Conservation (phyloP, 768 basidiomycete genomes). For the Hypholoma sublateritium region DNA sequence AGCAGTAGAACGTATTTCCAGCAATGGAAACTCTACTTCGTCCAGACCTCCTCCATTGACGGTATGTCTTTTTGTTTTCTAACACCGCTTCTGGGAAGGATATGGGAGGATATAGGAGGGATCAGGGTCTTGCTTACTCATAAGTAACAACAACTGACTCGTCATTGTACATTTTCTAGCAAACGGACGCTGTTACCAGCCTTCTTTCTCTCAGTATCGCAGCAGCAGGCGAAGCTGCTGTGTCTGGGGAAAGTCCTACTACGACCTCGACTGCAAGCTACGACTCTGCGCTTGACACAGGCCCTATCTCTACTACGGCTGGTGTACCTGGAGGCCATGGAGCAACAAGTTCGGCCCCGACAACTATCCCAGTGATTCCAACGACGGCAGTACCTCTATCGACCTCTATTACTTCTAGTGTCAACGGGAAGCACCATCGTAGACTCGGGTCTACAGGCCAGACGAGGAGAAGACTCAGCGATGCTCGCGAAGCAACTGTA, state of each 20-base stretch:
- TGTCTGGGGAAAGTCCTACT: conserved; percentile 27
- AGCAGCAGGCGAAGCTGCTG: conserved; percentile 48
- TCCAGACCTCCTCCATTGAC: conserved; percentile 16
- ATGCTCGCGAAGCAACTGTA: conserved; percentile 75
- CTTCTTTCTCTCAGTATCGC: conserved; percentile 72
- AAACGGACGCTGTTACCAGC: conserved; percentile 49
- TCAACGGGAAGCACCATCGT: conserved; percentile 53
- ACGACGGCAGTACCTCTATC: conserved; percentile 23
- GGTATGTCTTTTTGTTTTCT: conserved; percentile 7
- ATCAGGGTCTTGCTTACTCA: background rate
- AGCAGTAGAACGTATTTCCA: conserved; percentile 11
- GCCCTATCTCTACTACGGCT: conserved; percentile 1
- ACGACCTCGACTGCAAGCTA: background rate
- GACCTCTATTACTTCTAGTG: conserved; percentile 25
- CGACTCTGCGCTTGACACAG: background rate
- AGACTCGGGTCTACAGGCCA: conserved; percentile 72
- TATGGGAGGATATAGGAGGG: background rate
- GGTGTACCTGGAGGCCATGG: background rate
- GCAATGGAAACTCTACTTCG: background rate
- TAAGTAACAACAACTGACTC: background rate
- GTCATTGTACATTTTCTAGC: conserved; percentile 23
- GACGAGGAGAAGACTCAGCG: conserved; percentile 69
- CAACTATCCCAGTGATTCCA: conserved; percentile 9
- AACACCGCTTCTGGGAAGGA: no score
- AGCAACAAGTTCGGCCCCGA: conserved; percentile 3